phyloP scores from a whole-genome alignment of 2,329 filamentous ascomycete species.

The Clathrospora elynae region DNA sequence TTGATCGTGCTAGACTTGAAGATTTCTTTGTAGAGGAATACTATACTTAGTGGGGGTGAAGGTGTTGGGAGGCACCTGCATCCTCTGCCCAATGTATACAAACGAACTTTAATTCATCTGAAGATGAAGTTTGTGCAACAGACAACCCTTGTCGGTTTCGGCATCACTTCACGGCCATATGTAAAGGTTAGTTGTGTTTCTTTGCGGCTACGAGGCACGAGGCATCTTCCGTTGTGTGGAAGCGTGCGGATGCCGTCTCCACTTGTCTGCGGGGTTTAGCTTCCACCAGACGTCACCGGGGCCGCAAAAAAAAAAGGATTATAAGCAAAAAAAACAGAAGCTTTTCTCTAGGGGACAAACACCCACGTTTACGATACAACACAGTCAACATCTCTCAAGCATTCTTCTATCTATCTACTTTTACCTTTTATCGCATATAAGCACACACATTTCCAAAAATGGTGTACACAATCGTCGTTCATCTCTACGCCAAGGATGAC shows the following conservation, averaged over 20 bases:
- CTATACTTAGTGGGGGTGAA: conserved; percentile 6
- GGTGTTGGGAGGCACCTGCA: conserved; percentile 24
- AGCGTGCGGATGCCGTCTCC: conserved; percentile 4
- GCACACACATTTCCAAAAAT: conserved; percentile 48
- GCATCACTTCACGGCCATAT: too few relatives aligned
- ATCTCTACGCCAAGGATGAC: conserved; percentile 72
- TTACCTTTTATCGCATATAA: conserved; percentile 1
- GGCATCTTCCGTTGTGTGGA: not conserved
- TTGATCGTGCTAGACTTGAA: conserved; percentile 10
- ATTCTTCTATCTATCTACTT: not conserved
- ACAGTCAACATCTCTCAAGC: not conserved
- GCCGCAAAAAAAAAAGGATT: conserved; percentile 7
- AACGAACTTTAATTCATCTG: too few relatives aligned
- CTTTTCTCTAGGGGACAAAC: too few relatives aligned
- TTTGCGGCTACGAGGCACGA: not conserved
- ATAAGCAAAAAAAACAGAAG: not conserved
- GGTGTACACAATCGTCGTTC: conserved; percentile 72
- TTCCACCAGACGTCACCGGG: conserved; percentile 8
- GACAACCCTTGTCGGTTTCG: too few relatives aligned
- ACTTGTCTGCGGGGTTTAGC: conserved; percentile 12
- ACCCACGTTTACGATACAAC: not conserved
- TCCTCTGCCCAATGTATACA: conserved; percentile 3
- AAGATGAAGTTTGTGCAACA: too few relatives aligned
- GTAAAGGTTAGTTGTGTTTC: too few relatives aligned
- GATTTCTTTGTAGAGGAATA: conserved; percentile 8